phyloP scores from a whole-genome alignment of 306 rosid genomes.

The Ormosia emarginata region DNA sequence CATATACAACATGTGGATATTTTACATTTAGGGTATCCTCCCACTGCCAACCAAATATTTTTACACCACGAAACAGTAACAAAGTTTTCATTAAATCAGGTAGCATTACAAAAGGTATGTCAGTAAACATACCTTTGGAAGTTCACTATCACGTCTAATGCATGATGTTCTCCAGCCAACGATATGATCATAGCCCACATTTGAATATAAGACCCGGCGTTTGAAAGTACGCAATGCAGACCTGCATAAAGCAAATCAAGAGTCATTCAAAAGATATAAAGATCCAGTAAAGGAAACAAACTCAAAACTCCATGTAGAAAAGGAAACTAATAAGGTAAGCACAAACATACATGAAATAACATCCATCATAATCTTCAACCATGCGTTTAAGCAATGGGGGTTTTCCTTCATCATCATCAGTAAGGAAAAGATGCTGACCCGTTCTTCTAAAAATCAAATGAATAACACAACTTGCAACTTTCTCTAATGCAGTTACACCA shows the following conservation, averaged over 20 bases:
- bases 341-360: slow-evolving; percentile 72
- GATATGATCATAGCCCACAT: slow-evolving; percentile 82
- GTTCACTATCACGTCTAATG: slow-evolving; percentile 74
- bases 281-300: background rate
- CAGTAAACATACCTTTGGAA: slow-evolving; percentile 68
- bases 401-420: slow-evolving; percentile 76
- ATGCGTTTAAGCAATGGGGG: slow-evolving; percentile 88
- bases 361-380: slow-evolving; percentile 66
- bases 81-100: slow-evolving; percentile 8
- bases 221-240: slow-evolving; percentile 78
- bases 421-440: slow-evolving; percentile 92
- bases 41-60: slow-evolving; percentile 57
- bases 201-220: slow-evolving; percentile 78
- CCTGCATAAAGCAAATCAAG: slow-evolving; percentile 50
- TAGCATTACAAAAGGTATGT: slow-evolving; percentile 11
- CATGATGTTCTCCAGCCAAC: slow-evolving; percentile 99
- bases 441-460: slow-evolving; percentile 96
- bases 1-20: slow-evolving; percentile 89
- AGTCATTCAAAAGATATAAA: slow-evolving; percentile 8
- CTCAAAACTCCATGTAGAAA: background rate
- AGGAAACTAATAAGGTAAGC: slow-evolving; percentile 1
- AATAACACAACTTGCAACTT: slow-evolving; percentile 65
- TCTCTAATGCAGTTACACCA: slow-evolving; percentile 86
- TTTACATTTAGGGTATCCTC: slow-evolving; percentile 71
- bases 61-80: background rate